phyloP scores from a whole-genome alignment of 1,284 basidiomycete genomes.

The Cutaneotrichosporon cavernicola region DNA sequence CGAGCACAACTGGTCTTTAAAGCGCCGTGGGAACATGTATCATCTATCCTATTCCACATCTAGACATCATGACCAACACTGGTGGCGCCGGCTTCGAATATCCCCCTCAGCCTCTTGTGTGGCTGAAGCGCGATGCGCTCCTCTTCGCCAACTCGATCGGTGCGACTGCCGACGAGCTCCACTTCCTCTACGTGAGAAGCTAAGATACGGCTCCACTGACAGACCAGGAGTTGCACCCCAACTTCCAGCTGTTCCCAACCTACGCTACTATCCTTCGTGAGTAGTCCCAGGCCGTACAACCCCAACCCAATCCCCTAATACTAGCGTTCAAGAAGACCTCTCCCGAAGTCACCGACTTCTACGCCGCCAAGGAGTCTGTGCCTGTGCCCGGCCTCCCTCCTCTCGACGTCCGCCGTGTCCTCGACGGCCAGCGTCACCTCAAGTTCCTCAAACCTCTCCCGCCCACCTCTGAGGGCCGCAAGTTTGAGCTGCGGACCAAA shows the following conservation, averaged over 20 bases:
- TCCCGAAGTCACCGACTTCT: conserved; percentile 26
- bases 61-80: conserved; percentile 17
- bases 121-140: conserved; percentile 25
- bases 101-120: conserved; percentile 17
- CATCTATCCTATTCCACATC: too few species aligned
- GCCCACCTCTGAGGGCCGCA: conserved; percentile 19
- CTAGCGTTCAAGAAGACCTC: conserved; percentile 24
- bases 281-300: background rate
- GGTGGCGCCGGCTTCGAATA: conserved; percentile 24
- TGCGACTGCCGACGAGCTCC: conserved; percentile 26
- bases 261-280: conserved; percentile 27
- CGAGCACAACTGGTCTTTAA: background rate
- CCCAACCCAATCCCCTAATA: too few species aligned
- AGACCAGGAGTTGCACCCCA: conserved; percentile 25
- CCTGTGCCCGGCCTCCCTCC: conserved; percentile 23
- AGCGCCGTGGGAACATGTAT: too few species aligned
- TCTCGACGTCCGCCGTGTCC: conserved; percentile 22
- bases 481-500: conserved; percentile 23
- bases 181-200: conserved; percentile 23
- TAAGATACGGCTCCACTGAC: background rate
- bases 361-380: conserved; percentile 17
- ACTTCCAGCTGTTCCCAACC: conserved; percentile 25
- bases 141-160: conserved; percentile 30
- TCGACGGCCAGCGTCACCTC: conserved; percentile 28
- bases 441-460: conserved; percentile 25